These are phyloP conservation scores for Nothophoma quercina DNA, from an alignment of 2,329 filamentous ascomycete species.

Conservation along the genomic window DNA sequence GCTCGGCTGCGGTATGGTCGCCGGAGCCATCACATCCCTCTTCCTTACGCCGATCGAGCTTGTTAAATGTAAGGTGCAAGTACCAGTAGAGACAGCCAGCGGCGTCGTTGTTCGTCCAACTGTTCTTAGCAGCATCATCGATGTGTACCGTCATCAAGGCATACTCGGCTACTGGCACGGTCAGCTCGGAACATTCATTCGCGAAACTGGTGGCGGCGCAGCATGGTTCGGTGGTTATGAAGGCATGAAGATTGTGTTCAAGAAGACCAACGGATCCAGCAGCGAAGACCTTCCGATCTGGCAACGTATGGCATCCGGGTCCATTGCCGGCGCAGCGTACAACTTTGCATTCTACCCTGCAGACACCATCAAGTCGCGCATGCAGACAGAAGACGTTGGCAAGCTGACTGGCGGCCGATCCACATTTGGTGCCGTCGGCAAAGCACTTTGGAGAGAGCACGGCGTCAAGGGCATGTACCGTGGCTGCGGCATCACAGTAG, in stretches of 20 bases:
- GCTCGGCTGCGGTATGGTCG: conserved; percentile 81
- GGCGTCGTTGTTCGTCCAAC: conserved; percentile 61
- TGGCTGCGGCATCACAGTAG: conserved; percentile 92
- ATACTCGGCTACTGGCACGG: conserved; percentile 92
- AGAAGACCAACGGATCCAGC: conserved; percentile 54
- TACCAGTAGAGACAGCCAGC: conserved; percentile 59
- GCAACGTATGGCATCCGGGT: conserved; percentile 88
- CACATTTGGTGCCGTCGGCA: conserved; percentile 76
- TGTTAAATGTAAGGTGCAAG: conserved; percentile 98
- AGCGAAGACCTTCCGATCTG: conserved; percentile 73
- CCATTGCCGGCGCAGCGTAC: conserved; percentile 88
- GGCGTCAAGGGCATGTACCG: conserved; percentile 88
- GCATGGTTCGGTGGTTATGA: conserved; percentile 81
- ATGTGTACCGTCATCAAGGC: conserved; percentile 84
- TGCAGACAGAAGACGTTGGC: conserved; percentile 85
- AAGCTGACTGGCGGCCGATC: conserved; percentile 60
- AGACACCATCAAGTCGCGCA: conserved; percentile 95
- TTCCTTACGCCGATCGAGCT: conserved; percentile 95
- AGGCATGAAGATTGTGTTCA: conserved; percentile 71
- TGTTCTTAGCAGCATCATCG: conserved; percentile 74
- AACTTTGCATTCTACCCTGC: conserved; percentile 98
- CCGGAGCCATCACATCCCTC: conserved; percentile 87
- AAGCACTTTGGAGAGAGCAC: conserved; percentile 79
- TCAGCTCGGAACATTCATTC: conserved; percentile 89
- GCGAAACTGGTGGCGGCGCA: conserved; percentile 90